A percentile compares a stretch with the other conserved stretches of the same genome.
Conservation (phyloP, 2,329 filamentous ascomycete genomes). For the Fusarium sp. region DNA sequence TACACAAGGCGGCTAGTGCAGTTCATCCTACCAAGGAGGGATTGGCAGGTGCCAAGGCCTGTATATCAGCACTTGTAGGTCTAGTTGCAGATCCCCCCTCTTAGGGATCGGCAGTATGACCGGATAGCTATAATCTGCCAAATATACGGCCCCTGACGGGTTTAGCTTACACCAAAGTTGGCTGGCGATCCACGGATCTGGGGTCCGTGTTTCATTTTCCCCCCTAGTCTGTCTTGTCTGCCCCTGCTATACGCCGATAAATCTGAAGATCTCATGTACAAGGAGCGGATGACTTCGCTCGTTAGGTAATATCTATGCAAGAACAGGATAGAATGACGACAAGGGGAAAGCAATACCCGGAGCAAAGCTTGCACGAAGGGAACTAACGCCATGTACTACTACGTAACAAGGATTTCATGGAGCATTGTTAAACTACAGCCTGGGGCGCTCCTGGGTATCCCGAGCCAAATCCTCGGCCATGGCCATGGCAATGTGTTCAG, state of each 20-base stretch:
- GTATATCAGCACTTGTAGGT: not conserved
- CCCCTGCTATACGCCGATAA: not conserved
- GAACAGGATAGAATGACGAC: not conserved
- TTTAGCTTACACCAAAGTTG: too few species aligned
- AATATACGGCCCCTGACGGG: not conserved
- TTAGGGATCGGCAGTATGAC: not conserved
- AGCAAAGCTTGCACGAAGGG: not conserved
- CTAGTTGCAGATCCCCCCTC: not conserved
- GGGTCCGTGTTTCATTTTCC: not conserved
- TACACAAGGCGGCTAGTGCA: not conserved
- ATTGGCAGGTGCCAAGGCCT: not conserved
- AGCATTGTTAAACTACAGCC: not conserved
- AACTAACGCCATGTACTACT: too few species aligned
- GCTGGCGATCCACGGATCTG: not conserved
- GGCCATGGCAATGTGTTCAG: not conserved
- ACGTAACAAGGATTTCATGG: rapidly evolving
- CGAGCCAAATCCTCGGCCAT: not conserved
- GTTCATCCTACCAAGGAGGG: not conserved
- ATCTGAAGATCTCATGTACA: not conserved
- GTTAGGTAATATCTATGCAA: not conserved
- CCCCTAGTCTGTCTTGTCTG: not conserved
- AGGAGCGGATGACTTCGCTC: not conserved
- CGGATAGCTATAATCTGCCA: not conserved
- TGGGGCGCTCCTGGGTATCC: not conserved
- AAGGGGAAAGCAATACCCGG: not conserved